phyloP scores from a whole-genome alignment of 1,284 basidiomycete species.

The Cryptococcus neoformans region DNA sequence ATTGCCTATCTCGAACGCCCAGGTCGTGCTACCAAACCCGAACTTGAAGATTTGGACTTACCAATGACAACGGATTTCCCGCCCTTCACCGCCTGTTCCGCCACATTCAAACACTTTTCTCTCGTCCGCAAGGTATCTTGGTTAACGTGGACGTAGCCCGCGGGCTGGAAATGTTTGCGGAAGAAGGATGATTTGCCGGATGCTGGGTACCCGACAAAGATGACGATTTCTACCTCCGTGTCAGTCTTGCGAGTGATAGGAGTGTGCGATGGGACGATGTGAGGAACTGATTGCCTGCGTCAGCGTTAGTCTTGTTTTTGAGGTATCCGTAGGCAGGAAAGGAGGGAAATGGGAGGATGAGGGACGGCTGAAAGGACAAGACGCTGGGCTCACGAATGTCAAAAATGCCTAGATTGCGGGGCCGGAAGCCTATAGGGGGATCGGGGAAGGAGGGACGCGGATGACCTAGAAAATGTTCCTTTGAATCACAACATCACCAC shows the following conservation, averaged over 20 bases:
- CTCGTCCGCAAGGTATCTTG: conserved; percentile 72
- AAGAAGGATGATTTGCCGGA: conserved; percentile 85
- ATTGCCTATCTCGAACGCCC: no score
- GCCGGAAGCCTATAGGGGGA: conserved; percentile 39
- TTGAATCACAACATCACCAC: not conserved
- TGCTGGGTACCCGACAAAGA: conserved; percentile 86
- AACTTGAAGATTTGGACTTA: conserved; percentile 39
- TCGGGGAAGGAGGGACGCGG: conserved; percentile 41
- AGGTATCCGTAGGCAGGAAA: not conserved
- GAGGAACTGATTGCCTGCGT: conserved; percentile 52
- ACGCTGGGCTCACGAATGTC: conserved; percentile 16
- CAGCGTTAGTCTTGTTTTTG: conserved; percentile 1
- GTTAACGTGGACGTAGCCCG: conserved; percentile 75
- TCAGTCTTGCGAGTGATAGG: conserved; percentile 61
- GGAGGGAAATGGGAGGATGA: not conserved
- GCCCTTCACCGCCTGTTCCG: conserved; percentile 57
- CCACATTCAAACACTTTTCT: conserved; percentile 68
- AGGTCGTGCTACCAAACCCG: no score
- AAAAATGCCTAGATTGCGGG: conserved; percentile 21
- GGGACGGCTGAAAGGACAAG: not conserved
- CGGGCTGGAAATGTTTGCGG: conserved; percentile 62
- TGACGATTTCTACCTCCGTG: conserved; percentile 57
- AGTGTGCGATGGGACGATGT: conserved; percentile 60
- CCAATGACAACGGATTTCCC: conserved; percentile 73
- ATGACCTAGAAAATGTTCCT: conserved; percentile 66